A percentile compares a stretch with the other conserved stretches of the same genome.
Evolutionary conservation across 106 monocot species (phyloP).

Genomic region (Vanilla planifolia): DNA sequence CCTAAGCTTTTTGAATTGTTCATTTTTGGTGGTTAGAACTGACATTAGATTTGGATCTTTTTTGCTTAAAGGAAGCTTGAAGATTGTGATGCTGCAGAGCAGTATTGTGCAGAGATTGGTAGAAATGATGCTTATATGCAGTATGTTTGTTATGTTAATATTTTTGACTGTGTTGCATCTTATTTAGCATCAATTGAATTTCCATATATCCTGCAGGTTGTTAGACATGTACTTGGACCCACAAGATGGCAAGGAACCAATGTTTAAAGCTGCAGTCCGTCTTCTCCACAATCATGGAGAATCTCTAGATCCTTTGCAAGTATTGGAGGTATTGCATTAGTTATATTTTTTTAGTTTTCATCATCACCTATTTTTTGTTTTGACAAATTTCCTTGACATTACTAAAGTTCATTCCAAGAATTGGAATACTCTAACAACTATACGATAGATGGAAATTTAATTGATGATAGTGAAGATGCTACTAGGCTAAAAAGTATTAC

Average conservation of each 20-base stretch:
- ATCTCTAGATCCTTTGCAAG: constrained; percentile 86
- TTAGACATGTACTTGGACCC: constrained; percentile 95
- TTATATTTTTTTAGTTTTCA: no score
- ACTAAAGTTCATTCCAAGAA: no score
- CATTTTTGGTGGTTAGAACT: background rate
- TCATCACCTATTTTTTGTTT: no score
- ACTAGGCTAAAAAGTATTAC: no score
- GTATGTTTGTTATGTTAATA: constrained; percentile 37
- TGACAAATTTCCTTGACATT: no score
- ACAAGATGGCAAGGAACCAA: constrained; percentile 78
- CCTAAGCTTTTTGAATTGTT: background rate
- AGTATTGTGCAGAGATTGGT: constrained; percentile 97
- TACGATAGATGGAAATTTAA: no score
- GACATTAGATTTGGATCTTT: constrained; percentile 2
- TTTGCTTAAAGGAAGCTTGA: constrained; percentile 72
- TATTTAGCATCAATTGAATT: background rate
- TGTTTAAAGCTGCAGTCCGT: constrained; percentile 89
- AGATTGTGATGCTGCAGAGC: constrained; percentile 94
- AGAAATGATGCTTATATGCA: constrained; percentile 93
- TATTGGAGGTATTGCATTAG: constrained; percentile 57
- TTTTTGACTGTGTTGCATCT: background rate
- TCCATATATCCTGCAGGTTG: constrained; percentile 30
- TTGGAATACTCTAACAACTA: no score
- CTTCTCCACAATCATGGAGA: constrained; percentile 97
- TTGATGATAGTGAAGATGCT: no score